Conservation (phyloP, 1,284 basidiomycete genomes). For the Trichosporon asahii region DNA sequence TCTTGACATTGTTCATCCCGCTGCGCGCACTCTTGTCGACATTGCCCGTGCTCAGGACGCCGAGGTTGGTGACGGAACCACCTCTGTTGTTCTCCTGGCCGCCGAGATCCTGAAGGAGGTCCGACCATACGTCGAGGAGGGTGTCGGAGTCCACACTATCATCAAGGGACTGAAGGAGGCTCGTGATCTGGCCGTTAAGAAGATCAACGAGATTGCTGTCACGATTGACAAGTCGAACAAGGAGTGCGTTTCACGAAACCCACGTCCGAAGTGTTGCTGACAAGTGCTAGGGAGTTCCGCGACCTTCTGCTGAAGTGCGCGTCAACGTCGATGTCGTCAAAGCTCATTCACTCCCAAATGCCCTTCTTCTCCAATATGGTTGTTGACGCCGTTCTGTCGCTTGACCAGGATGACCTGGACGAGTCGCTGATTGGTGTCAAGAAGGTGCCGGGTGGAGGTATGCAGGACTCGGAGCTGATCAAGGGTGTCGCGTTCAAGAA, state of each 20-base stretch:
- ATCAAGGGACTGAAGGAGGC: constrained; percentile 94
- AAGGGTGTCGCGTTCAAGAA: constrained; percentile 97
- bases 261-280: not conserved
- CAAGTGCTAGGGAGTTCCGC: constrained; percentile 69
- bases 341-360: constrained; percentile 97
- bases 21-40: constrained; percentile 92
- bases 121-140: constrained; percentile 89
- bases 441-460: constrained; percentile 97
- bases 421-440: constrained; percentile 97
- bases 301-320: constrained; percentile 94
- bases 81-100: constrained; percentile 88
- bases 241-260: constrained; percentile 59
- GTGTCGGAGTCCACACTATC: constrained; percentile 94
- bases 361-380: constrained; percentile 99
- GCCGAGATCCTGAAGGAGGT: constrained; percentile 94
- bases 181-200: constrained; percentile 76
- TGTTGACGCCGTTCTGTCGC: constrained; percentile 87
- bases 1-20: constrained; percentile 95
- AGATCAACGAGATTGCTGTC: constrained; percentile 85
- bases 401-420: constrained; percentile 92
- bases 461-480: constrained; percentile 90
- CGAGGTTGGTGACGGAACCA: constrained; percentile 97
- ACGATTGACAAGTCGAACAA: constrained; percentile 86
- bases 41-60: constrained; percentile 98
- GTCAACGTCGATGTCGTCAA: constrained; percentile 98